Conservation (phyloP, 768 basidiomycete genomes). For the Tylopilus rubrobrunneus region DNA sequence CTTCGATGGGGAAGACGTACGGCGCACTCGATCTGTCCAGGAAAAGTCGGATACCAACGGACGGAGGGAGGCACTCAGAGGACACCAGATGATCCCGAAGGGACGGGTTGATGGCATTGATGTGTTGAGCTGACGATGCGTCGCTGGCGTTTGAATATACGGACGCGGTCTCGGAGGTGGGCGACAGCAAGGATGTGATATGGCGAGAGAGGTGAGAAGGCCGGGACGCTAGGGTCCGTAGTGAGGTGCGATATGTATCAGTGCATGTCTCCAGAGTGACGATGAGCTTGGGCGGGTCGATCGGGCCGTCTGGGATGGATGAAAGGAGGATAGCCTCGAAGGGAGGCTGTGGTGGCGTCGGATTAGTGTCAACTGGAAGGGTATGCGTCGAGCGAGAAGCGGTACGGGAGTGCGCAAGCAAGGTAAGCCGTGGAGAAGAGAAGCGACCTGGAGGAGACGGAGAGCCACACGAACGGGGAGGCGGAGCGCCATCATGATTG, state of each 20-base stretch:
- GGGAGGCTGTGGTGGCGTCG: conserved; percentile 46
- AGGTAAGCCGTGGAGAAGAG: conserved; percentile 34
- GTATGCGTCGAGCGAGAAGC: conserved; percentile 47
- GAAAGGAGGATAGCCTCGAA: conserved; percentile 70
- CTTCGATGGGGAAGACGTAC: conserved; percentile 42
- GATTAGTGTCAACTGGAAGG: conserved; percentile 42
- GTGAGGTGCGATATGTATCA: conserved; percentile 57
- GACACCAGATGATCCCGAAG: conserved; percentile 64
- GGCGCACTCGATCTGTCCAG: conserved; percentile 76
- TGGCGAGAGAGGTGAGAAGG: conserved; percentile 65
- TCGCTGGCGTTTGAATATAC: conserved; percentile 52
- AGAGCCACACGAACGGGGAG: conserved; percentile 33
- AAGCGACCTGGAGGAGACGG: conserved; percentile 27
- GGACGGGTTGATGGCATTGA: conserved; percentile 41
- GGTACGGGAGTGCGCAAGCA: conserved; percentile 27
- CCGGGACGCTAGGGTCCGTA: conserved; percentile 63
- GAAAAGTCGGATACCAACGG: conserved; percentile 63
- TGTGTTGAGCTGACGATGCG: conserved; percentile 13
- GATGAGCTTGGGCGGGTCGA: conserved; percentile 60
- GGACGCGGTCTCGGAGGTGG: conserved; percentile 48
- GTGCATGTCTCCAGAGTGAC: conserved; percentile 76
- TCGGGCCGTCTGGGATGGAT: conserved; percentile 40
- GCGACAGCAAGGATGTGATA: conserved; percentile 42
- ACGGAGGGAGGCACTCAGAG: conserved; percentile 47
- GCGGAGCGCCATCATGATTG: conserved; percentile 10